phyloP scores from a whole-genome alignment of 192 early-diverging fungal genomes.

The Neocallimastix lanati region DNA sequence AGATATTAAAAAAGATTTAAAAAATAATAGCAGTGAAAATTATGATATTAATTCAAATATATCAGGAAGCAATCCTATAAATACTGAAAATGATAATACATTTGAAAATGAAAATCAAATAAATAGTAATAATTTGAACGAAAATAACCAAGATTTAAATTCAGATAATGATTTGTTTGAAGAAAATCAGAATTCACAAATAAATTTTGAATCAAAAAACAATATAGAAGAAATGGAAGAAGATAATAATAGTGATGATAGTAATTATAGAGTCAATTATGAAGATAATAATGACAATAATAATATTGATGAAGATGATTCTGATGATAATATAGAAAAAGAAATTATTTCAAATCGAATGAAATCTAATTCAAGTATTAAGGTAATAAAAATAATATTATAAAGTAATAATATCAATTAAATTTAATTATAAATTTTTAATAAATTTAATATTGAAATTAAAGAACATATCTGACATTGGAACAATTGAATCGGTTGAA shows the following conservation, averaged over 20 bases:
- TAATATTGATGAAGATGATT: neutral
- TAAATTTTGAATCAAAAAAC: neutral
- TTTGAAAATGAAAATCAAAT: too few species aligned
- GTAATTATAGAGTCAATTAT: neutral
- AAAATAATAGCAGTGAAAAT: neutral
- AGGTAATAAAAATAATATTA: neutral
- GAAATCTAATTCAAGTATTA: neutral
- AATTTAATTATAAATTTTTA: too few species aligned
- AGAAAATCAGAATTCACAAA: neutral
- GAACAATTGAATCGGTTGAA: slow-evolving; percentile 65
- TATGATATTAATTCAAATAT: too few species aligned
- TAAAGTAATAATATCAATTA: too few species aligned
- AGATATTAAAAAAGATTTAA: neutral
- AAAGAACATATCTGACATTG: slow-evolving; percentile 7
- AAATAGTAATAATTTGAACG: neutral
- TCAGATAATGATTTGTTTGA: neutral
- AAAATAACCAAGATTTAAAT: neutral
- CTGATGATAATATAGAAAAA: neutral
- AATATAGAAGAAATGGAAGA: neutral
- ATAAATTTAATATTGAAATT: too few species aligned
- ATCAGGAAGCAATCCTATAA: too few species aligned
- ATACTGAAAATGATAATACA: neutral
- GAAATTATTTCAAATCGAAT: neutral
- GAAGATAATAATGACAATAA: neutral
- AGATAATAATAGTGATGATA: neutral